Conservation (phyloP, 805 yeast species). For the Yarrowia keelungensis region DNA sequence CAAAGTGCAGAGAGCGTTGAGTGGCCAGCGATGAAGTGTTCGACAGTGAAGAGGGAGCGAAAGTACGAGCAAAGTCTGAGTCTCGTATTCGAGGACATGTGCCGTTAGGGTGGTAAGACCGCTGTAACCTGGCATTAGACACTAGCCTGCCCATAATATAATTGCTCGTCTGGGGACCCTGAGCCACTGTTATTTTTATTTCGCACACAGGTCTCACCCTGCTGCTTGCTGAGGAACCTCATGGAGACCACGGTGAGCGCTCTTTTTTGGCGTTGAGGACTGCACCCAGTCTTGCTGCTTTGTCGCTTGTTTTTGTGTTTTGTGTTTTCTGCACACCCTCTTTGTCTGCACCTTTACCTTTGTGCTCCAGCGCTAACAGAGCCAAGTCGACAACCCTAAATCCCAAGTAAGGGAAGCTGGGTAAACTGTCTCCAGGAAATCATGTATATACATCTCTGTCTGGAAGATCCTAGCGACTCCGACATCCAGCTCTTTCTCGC, state of each 20-base stretch:
- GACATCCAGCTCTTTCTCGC: background rate
- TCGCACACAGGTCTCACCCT: too few relatives aligned
- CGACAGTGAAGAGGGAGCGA: background rate
- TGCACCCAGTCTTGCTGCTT: too few relatives aligned
- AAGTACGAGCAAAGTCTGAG: too few relatives aligned
- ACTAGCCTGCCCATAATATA: too few relatives aligned
- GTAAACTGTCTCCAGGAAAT: conserved; percentile 15
- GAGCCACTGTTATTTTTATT: too few relatives aligned
- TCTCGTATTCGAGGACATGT: too few relatives aligned
- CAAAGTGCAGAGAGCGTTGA: background rate
- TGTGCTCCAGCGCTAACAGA: background rate
- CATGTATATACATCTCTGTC: conserved; percentile 20
- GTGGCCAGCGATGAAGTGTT: background rate
- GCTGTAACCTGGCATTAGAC: too few relatives aligned
- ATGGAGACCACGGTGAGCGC: background rate
- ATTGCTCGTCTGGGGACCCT: background rate
- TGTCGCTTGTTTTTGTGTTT: background rate
- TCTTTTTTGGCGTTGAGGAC: conserved; percentile 10
- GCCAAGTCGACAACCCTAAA: background rate
- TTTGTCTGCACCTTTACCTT: conserved; percentile 3
- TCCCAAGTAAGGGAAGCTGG: conserved; percentile 3
- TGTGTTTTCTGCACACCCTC: background rate
- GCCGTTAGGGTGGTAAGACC: too few relatives aligned
- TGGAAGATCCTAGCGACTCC: background rate
- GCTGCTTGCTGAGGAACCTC: too few relatives aligned